These are phyloP conservation scores for Claviceps capensis DNA, from an alignment of 2,329 filamentous ascomycete species.

Conservation along the genomic window DNA sequence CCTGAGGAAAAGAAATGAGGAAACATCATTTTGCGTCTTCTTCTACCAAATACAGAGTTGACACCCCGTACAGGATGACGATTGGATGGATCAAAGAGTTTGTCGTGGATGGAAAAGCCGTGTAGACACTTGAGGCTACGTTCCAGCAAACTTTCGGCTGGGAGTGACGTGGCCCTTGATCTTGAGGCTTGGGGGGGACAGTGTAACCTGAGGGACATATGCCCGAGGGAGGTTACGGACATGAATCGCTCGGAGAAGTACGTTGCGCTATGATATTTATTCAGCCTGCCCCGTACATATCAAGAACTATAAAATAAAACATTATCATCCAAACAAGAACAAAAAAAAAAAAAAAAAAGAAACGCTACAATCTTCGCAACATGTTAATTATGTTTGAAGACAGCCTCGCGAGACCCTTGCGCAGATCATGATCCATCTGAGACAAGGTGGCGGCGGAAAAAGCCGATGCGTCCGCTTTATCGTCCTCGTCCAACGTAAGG, in stretches of 20 bases:
- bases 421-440: neutral
- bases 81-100: conserved; percentile 32
- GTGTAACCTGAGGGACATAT: too few relatives aligned
- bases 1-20: too few relatives aligned
- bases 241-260: too few relatives aligned
- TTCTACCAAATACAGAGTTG: neutral
- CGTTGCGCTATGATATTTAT: neutral
- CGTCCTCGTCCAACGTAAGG: neutral
- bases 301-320: neutral
- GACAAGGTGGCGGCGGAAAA: neutral
- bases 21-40: neutral
- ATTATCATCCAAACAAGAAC: neutral
- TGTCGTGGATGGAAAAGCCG: conserved; percentile 22
- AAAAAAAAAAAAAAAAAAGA: neutral
- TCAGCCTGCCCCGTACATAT: neutral
- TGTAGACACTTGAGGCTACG: conserved; percentile 5
- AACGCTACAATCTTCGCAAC: neutral
- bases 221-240: too few relatives aligned
- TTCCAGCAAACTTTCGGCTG: neutral
- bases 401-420: neutral
- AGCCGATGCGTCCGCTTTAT: neutral
- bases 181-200: too few relatives aligned
- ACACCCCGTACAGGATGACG: conserved; percentile 21
- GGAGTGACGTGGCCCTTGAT: neutral
- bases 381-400: neutral